These are phyloP conservation scores for Cladosporium sp. DNA, from an alignment of 2,329 filamentous ascomycete species.

Conservation along the genomic window DNA sequence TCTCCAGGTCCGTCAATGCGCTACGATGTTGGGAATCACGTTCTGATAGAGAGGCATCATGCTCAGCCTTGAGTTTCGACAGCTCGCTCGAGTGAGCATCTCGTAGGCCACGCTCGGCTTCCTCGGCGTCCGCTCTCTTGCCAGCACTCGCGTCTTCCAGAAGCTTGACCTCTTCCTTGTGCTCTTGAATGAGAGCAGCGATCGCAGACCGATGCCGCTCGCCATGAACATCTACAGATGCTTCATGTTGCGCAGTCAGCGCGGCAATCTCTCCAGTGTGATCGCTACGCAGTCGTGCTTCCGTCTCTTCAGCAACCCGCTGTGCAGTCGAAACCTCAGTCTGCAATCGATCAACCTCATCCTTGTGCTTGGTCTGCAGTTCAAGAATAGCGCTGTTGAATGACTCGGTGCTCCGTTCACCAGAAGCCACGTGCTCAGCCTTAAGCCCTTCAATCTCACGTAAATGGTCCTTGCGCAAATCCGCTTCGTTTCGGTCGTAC, in stretches of 20 bases:
- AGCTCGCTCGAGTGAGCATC: background rate
- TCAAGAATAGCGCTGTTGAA: slow-evolving; percentile 13
- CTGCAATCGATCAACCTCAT: background rate
- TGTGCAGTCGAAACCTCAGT: background rate
- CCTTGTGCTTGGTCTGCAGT: slow-evolving; percentile 15
- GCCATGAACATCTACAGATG: background rate
- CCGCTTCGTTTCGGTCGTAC: background rate
- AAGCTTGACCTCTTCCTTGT: slow-evolving; percentile 8
- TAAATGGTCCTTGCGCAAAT: background rate
- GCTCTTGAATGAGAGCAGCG: slow-evolving; percentile 4
- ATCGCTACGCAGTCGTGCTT: background rate
- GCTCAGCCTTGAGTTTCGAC: slow-evolving; percentile 13
- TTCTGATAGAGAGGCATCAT: slow-evolving; percentile 4
- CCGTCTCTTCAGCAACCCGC: background rate
- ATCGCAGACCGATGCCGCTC: background rate
- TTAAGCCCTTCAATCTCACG: background rate
- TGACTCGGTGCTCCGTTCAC: background rate
- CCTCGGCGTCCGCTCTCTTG: background rate
- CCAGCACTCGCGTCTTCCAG: background rate
- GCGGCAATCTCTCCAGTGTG: slow-evolving; percentile 10
- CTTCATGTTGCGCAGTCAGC: background rate
- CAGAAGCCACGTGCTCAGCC: slow-evolving; percentile 14
- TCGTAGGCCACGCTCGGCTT: background rate
- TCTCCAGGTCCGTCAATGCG: background rate
- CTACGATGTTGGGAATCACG: slow-evolving; percentile 10